These are phyloP conservation scores for Gentiana macrophylla DNA, from an alignment of 257 asterid genomes.

Conservation along the genomic window DNA sequence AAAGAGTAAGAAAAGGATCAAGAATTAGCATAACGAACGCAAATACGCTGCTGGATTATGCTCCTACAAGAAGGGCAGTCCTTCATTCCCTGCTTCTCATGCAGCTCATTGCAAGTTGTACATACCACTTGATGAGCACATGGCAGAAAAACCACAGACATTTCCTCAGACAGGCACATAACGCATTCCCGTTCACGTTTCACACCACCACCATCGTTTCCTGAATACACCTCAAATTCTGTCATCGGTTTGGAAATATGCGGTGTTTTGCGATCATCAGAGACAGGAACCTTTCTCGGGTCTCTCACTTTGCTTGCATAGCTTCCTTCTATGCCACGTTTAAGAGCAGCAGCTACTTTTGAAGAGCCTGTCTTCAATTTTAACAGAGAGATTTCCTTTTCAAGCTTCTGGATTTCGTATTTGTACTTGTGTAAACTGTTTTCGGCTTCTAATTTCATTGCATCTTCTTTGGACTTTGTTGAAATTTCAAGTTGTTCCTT, in stretches of 20 bases:
- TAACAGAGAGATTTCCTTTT: conserved; percentile 59
- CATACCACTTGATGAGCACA: conserved; percentile 98
- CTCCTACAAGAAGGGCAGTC: conserved; percentile 97
- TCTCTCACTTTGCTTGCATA: conserved; percentile 47
- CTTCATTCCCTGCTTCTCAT: conserved; percentile 94
- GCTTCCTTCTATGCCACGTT: conserved; percentile 66
- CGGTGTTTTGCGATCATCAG: conserved; percentile 26
- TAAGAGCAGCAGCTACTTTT: conserved; percentile 81
- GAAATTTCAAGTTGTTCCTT: conserved; percentile 60
- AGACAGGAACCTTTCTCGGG: conserved; percentile 17
- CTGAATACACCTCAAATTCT: conserved; percentile 22
- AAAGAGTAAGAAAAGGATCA: conserved; percentile 13
- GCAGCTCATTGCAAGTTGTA: conserved; percentile 73
- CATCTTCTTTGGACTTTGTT: conserved; percentile 56
- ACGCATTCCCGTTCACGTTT: conserved; percentile 94
- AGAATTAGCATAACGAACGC: conserved; percentile 65
- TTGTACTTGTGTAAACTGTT: conserved; percentile 48
- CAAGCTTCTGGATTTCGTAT: conserved; percentile 61
- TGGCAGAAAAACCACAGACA: conserved; percentile 88
- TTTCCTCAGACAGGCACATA: conserved; percentile 94
- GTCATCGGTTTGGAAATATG: conserved; percentile 31
- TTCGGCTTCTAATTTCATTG: conserved; percentile 55
- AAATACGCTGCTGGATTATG: conserved; percentile 69
- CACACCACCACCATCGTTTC: conserved; percentile 36
- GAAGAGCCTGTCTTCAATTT: conserved; percentile 63